Percentiles rank a stretch among this genome's conserved stretches.
These are phyloP conservation scores for Dryas alaskensis DNA, from an alignment of 306 rosid species.

Conservation along the genomic window DNA sequence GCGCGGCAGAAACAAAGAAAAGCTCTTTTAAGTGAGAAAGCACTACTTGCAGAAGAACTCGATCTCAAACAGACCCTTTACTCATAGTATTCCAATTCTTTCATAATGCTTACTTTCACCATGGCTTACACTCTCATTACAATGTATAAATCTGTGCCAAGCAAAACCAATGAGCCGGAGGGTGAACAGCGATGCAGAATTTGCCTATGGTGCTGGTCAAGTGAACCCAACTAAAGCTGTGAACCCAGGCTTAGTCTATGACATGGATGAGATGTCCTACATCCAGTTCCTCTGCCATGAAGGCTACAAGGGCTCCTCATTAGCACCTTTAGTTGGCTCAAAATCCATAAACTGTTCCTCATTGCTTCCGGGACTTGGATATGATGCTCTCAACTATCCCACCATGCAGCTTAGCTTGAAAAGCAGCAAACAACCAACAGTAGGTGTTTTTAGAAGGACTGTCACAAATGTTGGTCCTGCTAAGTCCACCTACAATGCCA, in stretches of 20 bases:
- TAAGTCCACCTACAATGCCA: slow-evolving; percentile 49
- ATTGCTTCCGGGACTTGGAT: slow-evolving; percentile 59
- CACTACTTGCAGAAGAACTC: not conserved
- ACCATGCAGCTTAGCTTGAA: slow-evolving; percentile 56
- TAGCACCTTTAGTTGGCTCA: slow-evolving; percentile 49
- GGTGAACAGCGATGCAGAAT: slow-evolving; percentile 58
- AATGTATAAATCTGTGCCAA: slow-evolving; percentile 25
- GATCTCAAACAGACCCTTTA: not conserved
- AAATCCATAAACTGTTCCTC: slow-evolving; percentile 58
- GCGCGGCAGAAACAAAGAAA: no score
- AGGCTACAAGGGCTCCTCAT: slow-evolving; percentile 54
- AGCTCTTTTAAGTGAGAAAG: no score
- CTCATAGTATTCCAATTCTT: not conserved
- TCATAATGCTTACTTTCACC: not conserved
- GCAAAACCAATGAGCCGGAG: slow-evolving; percentile 72
- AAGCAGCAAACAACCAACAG: slow-evolving; percentile 25
- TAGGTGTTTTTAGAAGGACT: slow-evolving; percentile 50
- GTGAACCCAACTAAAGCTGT: slow-evolving; percentile 59
- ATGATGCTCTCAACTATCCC: slow-evolving; percentile 83
- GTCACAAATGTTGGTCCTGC: slow-evolving; percentile 80
- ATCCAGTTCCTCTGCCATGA: slow-evolving; percentile 74
- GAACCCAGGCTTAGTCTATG: slow-evolving; percentile 75
- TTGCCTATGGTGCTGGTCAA: slow-evolving; percentile 81
- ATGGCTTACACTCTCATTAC: not conserved
- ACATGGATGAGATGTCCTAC: slow-evolving; percentile 55